phyloP scores from a whole-genome alignment of 371 early-diverging fungal genomes.

The Rhizomucor miehei region DNA sequence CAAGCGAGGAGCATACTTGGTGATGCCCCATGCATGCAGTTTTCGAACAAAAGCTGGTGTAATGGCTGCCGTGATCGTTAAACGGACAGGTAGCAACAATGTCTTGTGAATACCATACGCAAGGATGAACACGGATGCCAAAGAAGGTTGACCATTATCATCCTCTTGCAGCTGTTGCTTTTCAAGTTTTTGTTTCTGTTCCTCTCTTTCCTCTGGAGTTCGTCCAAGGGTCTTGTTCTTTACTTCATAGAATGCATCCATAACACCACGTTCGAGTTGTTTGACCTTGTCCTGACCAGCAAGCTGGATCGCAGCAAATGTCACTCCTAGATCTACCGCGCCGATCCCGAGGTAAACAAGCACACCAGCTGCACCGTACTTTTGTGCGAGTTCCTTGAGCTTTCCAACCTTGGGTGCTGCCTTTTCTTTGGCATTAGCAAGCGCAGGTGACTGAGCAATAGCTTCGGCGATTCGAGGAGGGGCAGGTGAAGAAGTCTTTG shows the following conservation, averaged over 20 bases:
- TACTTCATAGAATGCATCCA: constrained; percentile 15
- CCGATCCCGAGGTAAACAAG: constrained; percentile 44
- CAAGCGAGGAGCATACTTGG: constrained; percentile 33
- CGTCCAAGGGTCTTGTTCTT: constrained; percentile 11
- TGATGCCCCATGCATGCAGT: constrained; percentile 37
- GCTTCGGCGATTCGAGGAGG: too few relatives aligned
- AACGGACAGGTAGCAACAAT: constrained; percentile 39
- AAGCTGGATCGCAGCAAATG: constrained; percentile 35
- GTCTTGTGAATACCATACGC: constrained; percentile 55
- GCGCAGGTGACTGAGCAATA: not conserved
- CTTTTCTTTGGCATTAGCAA: constrained; percentile 15
- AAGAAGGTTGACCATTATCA: constrained; percentile 26
- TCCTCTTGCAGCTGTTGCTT: constrained; percentile 1
- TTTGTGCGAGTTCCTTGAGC: constrained; percentile 28
- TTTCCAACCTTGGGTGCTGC: constrained; percentile 25
- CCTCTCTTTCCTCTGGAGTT: constrained; percentile 3
- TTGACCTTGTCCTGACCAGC: constrained; percentile 42
- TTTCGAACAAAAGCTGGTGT: constrained; percentile 45
- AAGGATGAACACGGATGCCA: constrained; percentile 41
- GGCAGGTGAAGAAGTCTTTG: too few relatives aligned
- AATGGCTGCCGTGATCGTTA: constrained; percentile 43
- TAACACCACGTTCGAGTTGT: constrained; percentile 26
- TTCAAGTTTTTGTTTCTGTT: constrained; percentile 1
- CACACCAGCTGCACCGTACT: constrained; percentile 43
- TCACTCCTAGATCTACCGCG: constrained; percentile 31